Base-by-base conservation (phyloP, 345 rosid species). In the Gossypium thurberi region DNA sequence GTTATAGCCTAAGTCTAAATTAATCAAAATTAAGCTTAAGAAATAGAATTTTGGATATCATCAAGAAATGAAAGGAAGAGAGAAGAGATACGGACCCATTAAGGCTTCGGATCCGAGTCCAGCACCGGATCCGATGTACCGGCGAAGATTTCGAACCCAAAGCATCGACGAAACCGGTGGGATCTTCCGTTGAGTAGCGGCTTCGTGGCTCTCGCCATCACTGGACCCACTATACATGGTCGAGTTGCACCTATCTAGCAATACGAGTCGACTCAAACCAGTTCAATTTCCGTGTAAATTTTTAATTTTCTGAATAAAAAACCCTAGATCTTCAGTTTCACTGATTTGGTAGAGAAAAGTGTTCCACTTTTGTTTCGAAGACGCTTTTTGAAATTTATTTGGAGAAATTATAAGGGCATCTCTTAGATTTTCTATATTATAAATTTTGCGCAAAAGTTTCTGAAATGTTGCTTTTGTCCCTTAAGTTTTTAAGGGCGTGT, bases 71-170 rank as follows among this genome's bases (percentile, higher is more conserved):
- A 68, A 51, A 10, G 66, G 1, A 18, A 56, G 26, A 56, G 46
- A 60, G 0, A 55, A 37, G 65, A 18, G 69, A 5, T 57, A 69
- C 88, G 28, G 66, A 95, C 99, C 99, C 99, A 95, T 93, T 26
- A 95, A 81, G 28, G 98, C 98, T 86, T 95, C 99, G 66, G 99
- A 95, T 84, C 99, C 98, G 57, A 95, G 96, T 4, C 99, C 97
- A 17, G 96, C 86, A 15, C 99, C 98, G 78, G 98, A 91, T 79
- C 99, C 98, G 71, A 95, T 91, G 59, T 77, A 95, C 15, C 96
- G 90, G 9, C 97, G 90, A 79, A 95, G 91, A 73, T 93, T 95
- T 17, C 99, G 87, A 47, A 89, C 99, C 98, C 99, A 95, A 33
- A 78, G 89, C 99, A 95, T 95, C 37, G 99, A 88, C 25, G 98